phyloP scores from a whole-genome alignment of 1,284 basidiomycete genomes.

The Amylostereum areolatum region DNA sequence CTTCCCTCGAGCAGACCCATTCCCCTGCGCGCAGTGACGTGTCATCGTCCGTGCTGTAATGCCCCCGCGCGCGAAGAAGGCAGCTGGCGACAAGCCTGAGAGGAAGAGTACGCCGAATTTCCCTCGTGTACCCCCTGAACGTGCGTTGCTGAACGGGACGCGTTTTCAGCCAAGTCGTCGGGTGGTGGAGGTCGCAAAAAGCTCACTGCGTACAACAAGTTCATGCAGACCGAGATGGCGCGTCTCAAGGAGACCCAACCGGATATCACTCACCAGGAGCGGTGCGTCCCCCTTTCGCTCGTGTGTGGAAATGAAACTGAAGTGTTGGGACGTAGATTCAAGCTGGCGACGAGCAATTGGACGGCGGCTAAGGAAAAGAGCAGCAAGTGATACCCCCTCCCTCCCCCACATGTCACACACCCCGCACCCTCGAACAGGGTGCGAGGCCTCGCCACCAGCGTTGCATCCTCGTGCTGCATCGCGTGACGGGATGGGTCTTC shows the following conservation, averaged over 20 bases:
- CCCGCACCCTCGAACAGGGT: too few species aligned
- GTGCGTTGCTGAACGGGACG: constrained; percentile 3
- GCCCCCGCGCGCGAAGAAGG: background rate
- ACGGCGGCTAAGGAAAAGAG: constrained; percentile 67
- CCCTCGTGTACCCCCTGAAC: background rate
- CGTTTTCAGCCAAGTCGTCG: constrained; percentile 28
- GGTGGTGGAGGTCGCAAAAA: constrained; percentile 40
- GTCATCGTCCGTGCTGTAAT: background rate
- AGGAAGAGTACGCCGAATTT: constrained; percentile 12
- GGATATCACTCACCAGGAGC: constrained; percentile 61
- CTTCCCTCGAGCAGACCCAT: too few species aligned
- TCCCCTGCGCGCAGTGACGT: too few species aligned
- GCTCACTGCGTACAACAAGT: constrained; percentile 70
- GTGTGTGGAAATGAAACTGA: too few species aligned
- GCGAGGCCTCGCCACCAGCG: background rate
- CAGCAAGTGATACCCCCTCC: constrained; percentile 26
- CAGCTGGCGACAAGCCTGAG: constrained; percentile 14
- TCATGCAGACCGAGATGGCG: constrained; percentile 73
- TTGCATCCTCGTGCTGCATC: constrained; percentile 6
- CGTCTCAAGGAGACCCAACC: constrained; percentile 69
- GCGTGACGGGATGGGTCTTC: constrained; percentile 1
- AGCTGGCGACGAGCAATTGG: constrained; percentile 70
- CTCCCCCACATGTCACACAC: background rate
- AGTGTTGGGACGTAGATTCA: constrained; percentile 46
- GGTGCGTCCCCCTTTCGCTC: constrained; percentile 37